These are phyloP conservation scores for Coelastrella sp. DNA, from an alignment of 139 green algal genomes.

Conservation along the genomic window DNA sequence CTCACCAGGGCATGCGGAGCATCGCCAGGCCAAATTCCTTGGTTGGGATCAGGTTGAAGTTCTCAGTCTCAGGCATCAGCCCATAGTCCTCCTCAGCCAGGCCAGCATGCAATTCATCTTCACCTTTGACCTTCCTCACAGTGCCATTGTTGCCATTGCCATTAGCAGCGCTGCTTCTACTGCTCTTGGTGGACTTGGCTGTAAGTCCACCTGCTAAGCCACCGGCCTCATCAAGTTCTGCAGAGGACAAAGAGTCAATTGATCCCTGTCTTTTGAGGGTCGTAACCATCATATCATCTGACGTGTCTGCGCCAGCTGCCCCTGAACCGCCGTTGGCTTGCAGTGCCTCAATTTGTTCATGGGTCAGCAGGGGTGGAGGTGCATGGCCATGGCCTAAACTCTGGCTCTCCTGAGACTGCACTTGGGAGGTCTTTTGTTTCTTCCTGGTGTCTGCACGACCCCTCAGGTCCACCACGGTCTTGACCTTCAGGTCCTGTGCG, in stretches of 20 bases:
- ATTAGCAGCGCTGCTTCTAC: not conserved
- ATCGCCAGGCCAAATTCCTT: slow-evolving; percentile 48
- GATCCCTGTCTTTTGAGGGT: not conserved
- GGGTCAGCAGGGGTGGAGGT: slow-evolving; percentile 10
- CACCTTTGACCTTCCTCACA: not conserved
- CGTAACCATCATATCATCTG: slow-evolving; percentile 12
- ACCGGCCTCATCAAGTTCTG: not conserved
- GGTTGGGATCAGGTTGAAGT: slow-evolving; percentile 49
- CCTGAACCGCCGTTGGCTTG: not conserved
- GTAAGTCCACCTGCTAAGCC: not conserved
- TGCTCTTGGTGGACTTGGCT: not conserved
- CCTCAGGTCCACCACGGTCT: slow-evolving; percentile 35
- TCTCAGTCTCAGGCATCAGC: slow-evolving; percentile 22
- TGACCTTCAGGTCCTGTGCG: not conserved
- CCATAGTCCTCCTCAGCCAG: slow-evolving; percentile 2
- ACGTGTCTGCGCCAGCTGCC: not conserved
- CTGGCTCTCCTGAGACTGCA: not conserved
- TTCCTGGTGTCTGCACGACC: slow-evolving; percentile 29
- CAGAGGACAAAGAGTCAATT: not conserved
- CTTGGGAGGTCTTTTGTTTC: not conserved
- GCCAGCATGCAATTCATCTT: slow-evolving; percentile 1
- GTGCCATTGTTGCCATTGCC: not conserved
- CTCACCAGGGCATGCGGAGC: slow-evolving; percentile 44
- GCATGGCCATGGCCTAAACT: not conserved
- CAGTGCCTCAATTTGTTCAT: slow-evolving; percentile 5